A percentile compares a stretch with the other conserved stretches of the same genome.
phyloP scores from a whole-genome alignment of 2,329 filamentous ascomycete genomes.

The Pseudogymnoascus sp. region DNA sequence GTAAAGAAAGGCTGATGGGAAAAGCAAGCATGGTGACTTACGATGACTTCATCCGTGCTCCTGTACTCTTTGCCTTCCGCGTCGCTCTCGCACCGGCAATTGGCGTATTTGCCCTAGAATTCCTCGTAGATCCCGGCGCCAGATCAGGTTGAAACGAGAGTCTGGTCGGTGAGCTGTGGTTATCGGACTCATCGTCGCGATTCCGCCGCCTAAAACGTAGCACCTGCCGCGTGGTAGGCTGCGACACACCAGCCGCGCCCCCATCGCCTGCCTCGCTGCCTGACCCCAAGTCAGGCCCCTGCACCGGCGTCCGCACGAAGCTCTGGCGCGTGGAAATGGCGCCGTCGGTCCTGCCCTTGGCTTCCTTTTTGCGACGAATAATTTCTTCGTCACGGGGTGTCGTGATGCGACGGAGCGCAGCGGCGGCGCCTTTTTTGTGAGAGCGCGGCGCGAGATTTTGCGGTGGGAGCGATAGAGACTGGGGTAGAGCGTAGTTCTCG shows the following conservation, averaged over 20 bases:
- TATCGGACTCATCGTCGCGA: slow-evolving; percentile 44
- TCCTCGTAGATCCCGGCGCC: slow-evolving; percentile 38
- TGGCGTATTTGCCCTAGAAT: slow-evolving; percentile 55
- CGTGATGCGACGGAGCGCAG: neutral
- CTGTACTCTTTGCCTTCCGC: slow-evolving; percentile 53
- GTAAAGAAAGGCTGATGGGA: slow-evolving; percentile 13
- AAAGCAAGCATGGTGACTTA: slow-evolving; percentile 37
- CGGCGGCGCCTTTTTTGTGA: slow-evolving; percentile 3
- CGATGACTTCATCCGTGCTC: slow-evolving; percentile 58
- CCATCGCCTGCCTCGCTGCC: slow-evolving; percentile 21
- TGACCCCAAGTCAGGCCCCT: slow-evolving; percentile 14
- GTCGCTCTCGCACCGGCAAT: slow-evolving; percentile 41
- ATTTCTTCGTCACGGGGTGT: slow-evolving; percentile 1
- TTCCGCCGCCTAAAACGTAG: slow-evolving; percentile 21
- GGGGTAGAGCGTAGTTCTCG: neutral
- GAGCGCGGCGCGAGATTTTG: neutral
- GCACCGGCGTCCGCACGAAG: slow-evolving; percentile 21
- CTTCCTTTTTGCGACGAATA: slow-evolving; percentile 1
- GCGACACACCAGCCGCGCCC: slow-evolving; percentile 12
- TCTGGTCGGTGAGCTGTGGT: slow-evolving; percentile 43
- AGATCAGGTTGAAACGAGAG: slow-evolving; percentile 38
- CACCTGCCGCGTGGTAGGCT: slow-evolving; percentile 14
- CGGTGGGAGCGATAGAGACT: neutral
- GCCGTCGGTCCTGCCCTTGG: neutral
- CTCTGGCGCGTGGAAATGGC: slow-evolving; percentile 14